A percentile compares a stretch with the other conserved stretches of the same genome.
phyloP scores from a whole-genome alignment of 768 basidiomycete species.

The Russula emetica region DNA sequence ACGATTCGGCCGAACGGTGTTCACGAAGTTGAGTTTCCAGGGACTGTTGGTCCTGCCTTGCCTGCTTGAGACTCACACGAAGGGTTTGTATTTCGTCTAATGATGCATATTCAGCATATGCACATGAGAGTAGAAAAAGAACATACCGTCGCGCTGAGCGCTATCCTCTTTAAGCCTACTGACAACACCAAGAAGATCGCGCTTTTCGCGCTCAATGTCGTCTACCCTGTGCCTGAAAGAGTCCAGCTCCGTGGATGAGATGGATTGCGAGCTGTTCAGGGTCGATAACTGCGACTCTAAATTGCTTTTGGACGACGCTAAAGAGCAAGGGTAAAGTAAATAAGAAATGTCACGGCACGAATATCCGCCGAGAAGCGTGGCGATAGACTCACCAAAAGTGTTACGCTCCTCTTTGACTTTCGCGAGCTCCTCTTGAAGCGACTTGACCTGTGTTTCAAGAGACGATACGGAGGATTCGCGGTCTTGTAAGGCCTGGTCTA shows the following conservation, averaged over 20 bases:
- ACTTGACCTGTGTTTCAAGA: conserved; percentile 47
- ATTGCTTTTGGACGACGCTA: conserved; percentile 45
- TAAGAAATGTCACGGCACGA: conserved; percentile 23
- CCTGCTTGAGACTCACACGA: conserved; percentile 64
- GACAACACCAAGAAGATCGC: conserved; percentile 78
- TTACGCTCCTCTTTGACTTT: conserved; percentile 59
- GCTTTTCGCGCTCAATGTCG: conserved; percentile 84
- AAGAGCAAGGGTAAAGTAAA: neutral
- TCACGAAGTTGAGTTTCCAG: conserved; percentile 69
- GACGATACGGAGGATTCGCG: conserved; percentile 59
- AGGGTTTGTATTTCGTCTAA: conserved; percentile 70
- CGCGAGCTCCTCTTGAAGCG: conserved; percentile 51
- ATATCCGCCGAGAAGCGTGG: neutral
- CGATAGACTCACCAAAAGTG: conserved; percentile 50
- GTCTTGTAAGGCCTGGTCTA: conserved; percentile 77
- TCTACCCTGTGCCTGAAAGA: conserved; percentile 57
- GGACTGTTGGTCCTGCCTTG: conserved; percentile 65
- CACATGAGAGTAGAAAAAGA: neutral
- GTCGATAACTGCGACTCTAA: conserved; percentile 54
- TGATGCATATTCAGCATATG: neutral
- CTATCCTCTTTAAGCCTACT: conserved; percentile 78
- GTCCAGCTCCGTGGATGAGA: conserved; percentile 60
- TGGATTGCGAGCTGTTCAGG: conserved; percentile 54
- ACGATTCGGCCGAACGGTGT: conserved; percentile 67
- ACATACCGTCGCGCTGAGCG: conserved; percentile 67